Base-by-base conservation (phyloP, 164 flowering plant species). In the Umbilicus rupestris region DNA sequence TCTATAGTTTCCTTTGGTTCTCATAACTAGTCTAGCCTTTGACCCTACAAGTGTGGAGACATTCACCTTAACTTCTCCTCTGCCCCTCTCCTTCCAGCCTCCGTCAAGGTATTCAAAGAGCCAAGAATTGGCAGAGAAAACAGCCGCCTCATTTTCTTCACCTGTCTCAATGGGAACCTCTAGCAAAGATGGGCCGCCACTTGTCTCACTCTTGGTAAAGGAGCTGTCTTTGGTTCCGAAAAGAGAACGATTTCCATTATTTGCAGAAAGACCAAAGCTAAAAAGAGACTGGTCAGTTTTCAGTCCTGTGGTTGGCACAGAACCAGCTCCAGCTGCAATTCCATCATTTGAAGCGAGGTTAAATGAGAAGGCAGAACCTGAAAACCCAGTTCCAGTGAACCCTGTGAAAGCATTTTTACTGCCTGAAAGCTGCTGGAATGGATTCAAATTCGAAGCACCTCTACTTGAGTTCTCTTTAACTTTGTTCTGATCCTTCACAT, bases 61-160 rank as follows among this genome's bases (percentile, higher is more conserved):
- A 70, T 94, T 94, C 62, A 94, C 83, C 71, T 87, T 94, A 24
- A 94, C 63, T 74, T 94, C 99, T 57, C 99, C 99, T 73, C 89
- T 94, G 10, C 99, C 99, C 17, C 99, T 83, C 69, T 91, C 99
- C 76, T 91, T 94, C 99, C 99, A 94, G 0, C 82, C 77, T 35
- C 90, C 95, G 67, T 84, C 86, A 31, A 80, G 55, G 73, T 73
- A 94, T 69, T 94, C 99, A 73, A 85, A 94, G 67, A 94, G 68
- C 46, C 76, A 78, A 42, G 97, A 89, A 73, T 94, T 95, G 39
- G 95, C 96, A 17, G 80, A 72, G 72, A 91, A 89, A 65, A 84
- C 85, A 1, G 78, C 79, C 58, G 72, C 77, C 75, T 94, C 99
- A 68, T 94, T 84, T 77, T 94, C 99, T 78, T 94, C 99, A 5